Conservation (phyloP, 441 rosid species). For the Adansonia rubrostipa region DNA sequence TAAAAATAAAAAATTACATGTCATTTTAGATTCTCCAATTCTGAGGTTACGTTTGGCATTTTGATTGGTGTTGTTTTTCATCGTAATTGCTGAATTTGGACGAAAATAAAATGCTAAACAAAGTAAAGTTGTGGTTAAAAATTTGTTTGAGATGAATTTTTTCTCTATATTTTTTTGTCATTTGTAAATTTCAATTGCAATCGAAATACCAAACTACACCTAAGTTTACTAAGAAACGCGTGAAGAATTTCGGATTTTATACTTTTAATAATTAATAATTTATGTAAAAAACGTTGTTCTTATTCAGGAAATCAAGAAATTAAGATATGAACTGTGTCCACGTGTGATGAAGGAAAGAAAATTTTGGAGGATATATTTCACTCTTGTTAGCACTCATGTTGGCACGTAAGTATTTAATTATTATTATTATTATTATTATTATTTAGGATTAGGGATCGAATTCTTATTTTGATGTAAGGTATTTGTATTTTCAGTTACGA, state of each 20-base stretch:
- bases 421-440: not conserved
- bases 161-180: not conserved
- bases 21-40: not conserved
- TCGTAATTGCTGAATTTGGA: not conserved
- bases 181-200: not conserved
- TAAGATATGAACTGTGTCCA: slow-evolving; percentile 70
- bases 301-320: slow-evolving; percentile 61
- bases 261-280: not conserved
- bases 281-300: not conserved
- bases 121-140: not conserved
- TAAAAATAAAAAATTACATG: slow-evolving; percentile 5
- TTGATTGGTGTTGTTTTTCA: not conserved
- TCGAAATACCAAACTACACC: not conserved
- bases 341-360: slow-evolving; percentile 67
- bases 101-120: not conserved
- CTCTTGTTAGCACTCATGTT: slow-evolving; percentile 69
- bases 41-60: not conserved
- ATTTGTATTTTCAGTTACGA: slow-evolving; percentile 47
- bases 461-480: not conserved
- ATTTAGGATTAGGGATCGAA: not conserved
- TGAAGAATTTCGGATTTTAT: not conserved
- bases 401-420: slow-evolving; percentile 53
- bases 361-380: slow-evolving; percentile 77
- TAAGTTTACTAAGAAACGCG: not conserved
- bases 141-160: not conserved